phyloP scores from a whole-genome alignment of 495 filamentous ascomycete genomes.

The Hypoxylon subgilvum region DNA sequence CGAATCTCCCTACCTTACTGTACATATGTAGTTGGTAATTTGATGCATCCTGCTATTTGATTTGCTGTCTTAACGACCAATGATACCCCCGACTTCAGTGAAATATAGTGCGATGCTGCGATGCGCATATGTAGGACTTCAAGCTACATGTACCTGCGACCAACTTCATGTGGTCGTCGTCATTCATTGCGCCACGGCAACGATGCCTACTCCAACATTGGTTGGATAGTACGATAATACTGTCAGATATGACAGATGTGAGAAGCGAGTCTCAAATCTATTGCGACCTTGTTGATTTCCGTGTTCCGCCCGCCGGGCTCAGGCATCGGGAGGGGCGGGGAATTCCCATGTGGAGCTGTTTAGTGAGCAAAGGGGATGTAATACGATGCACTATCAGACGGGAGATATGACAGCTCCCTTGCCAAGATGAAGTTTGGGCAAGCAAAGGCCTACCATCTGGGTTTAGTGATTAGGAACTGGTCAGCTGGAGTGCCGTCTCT shows the following conservation, averaged over 20 bases:
- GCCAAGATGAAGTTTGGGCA: background rate
- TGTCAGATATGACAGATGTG: constrained; percentile 22
- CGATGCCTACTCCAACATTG: constrained; percentile 27
- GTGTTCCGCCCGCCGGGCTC: constrained; percentile 26
- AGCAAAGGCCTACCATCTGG: too few species aligned
- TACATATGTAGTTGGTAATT: too few species aligned
- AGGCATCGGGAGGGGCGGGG: constrained; percentile 25
- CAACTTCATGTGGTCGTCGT: too few species aligned
- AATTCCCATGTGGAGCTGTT: constrained; percentile 11
- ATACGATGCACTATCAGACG: constrained; percentile 11
- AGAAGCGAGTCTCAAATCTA: constrained; percentile 23
- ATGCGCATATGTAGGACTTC: too few species aligned
- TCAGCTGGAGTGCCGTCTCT: background rate
- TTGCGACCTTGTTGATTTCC: constrained; percentile 27
- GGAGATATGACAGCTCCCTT: background rate
- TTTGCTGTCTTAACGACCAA: constrained; percentile 8
- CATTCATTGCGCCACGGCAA: constrained; percentile 9
- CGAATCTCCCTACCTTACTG: background rate
- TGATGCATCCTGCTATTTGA: constrained; percentile 14
- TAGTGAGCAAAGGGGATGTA: constrained; percentile 3
- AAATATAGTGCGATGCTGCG: background rate
- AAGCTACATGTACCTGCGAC: too few species aligned
- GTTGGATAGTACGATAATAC: too few species aligned
- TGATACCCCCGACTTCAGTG: too few species aligned
- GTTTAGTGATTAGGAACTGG: background rate